Percentiles rank a stretch among this genome's conserved stretches.
These are phyloP conservation scores for Gracilaria caudata DNA, from an alignment of 23 red algal genomes.

Conservation along the genomic window DNA sequence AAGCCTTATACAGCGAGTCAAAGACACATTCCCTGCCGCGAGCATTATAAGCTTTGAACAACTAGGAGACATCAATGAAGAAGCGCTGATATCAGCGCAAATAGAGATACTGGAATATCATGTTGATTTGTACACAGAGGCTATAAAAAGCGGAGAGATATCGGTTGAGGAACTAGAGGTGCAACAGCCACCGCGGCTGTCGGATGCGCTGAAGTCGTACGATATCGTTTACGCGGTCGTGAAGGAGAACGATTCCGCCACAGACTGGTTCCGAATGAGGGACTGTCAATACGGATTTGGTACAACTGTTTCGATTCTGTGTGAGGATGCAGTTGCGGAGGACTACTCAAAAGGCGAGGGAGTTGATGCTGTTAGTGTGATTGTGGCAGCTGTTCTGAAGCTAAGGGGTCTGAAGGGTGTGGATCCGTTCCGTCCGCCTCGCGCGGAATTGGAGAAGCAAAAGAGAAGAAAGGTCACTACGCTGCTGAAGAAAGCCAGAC, in stretches of 20 bases:
- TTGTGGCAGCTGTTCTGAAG: conserved; percentile 44
- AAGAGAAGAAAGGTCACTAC: not conserved
- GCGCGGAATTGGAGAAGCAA: not conserved
- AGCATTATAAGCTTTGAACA: not conserved
- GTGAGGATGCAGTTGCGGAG: not conserved
- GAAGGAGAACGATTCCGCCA: not conserved
- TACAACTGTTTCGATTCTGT: not conserved
- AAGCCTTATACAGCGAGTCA: not conserved
- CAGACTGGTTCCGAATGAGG: conserved; percentile 5
- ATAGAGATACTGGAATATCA: not conserved
- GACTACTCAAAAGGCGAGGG: not conserved
- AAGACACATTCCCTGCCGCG: not conserved
- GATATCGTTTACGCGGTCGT: conserved; percentile 23
- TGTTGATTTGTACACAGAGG: not conserved
- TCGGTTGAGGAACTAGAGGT: conserved; percentile 2
- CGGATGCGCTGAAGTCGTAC: conserved; percentile 15
- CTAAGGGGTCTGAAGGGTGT: not conserved
- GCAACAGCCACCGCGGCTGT: conserved; percentile 1
- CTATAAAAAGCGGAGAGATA: conserved; percentile 13
- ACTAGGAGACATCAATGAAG: not conserved
- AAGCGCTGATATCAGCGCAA: not conserved
- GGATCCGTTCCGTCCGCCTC: conserved; percentile 2
- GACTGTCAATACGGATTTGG: conserved; percentile 15
- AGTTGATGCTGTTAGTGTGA: not conserved
- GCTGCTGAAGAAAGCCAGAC: not conserved